A percentile compares a stretch with the other conserved stretches of the same genome.
Evolutionary conservation across 2,329 filamentous ascomycete genomes (phyloP).

Genomic region (Sarocladium strictum): DNA sequence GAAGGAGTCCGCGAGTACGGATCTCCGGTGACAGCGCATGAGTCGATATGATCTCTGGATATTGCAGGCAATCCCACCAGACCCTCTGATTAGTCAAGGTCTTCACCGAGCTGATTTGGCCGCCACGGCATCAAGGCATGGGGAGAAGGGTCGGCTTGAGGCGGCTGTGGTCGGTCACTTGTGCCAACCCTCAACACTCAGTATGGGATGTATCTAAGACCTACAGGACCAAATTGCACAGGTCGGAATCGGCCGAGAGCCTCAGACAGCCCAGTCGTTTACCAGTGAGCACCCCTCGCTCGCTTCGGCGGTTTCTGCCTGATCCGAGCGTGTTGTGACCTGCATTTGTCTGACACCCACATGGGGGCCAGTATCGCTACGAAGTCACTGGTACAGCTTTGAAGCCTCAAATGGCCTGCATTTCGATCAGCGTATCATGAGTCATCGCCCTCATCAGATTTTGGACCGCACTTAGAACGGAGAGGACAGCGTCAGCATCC

Average conservation of each 20-base stretch:
- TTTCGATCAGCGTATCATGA: neutral
- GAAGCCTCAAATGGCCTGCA: neutral
- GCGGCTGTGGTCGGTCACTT: neutral
- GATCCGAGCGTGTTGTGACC: neutral
- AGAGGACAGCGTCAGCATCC: neutral
- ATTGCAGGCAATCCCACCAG: conserved; percentile 1
- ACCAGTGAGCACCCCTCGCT: neutral
- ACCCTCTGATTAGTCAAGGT: neutral
- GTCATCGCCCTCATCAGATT: neutral
- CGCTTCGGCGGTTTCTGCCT: neutral
- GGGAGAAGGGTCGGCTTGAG: neutral
- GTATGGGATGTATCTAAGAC: neutral
- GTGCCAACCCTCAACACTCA: neutral
- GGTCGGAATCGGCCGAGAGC: conserved; percentile 6
- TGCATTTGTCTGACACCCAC: neutral
- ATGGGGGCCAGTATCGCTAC: neutral
- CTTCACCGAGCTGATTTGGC: neutral
- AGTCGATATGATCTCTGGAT: neutral
- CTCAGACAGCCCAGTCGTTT: neutral
- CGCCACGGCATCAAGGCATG: neutral
- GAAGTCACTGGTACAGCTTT: neutral
- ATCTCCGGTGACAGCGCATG: neutral
- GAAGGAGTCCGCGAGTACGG: neutral
- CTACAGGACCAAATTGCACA: neutral
- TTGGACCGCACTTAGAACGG: neutral